Evolutionary conservation across 2,329 filamentous ascomycete species (phyloP).

Genomic region (Blastomyces emzantsi): DNA sequence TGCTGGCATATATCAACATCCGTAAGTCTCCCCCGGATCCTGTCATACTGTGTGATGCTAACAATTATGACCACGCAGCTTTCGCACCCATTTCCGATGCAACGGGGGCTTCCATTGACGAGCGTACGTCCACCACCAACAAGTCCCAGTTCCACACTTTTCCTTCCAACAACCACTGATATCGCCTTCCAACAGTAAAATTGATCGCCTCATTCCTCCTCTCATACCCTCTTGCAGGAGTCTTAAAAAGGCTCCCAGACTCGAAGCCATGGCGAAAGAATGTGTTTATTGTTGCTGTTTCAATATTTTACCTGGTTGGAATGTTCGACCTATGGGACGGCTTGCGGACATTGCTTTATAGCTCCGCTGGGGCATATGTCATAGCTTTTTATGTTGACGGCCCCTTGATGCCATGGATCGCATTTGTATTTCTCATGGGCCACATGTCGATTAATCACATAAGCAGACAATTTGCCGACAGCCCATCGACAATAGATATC

Average conservation of each 20-base stretch:
- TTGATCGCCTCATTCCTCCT: conserved; percentile 82
- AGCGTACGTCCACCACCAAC: conserved; percentile 39
- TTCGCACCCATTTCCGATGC: conserved; percentile 51
- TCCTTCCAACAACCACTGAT: conserved; percentile 13
- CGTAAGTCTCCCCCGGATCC: neutral
- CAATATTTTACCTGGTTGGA: conserved; percentile 84
- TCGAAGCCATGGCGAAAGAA: conserved; percentile 77
- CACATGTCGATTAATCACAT: conserved; percentile 93
- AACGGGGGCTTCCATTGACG: conserved; percentile 56
- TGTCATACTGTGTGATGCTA: neutral
- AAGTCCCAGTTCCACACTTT: neutral
- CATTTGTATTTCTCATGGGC: conserved; percentile 87
- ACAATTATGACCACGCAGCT: conserved; percentile 34
- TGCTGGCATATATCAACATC: conserved; percentile 8
- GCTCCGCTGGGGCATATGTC: conserved; percentile 67
- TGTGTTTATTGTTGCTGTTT: conserved; percentile 68
- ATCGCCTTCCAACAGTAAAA: conserved; percentile 58
- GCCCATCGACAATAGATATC: conserved; percentile 66
- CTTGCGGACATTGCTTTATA: conserved; percentile 67
- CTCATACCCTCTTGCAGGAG: conserved; percentile 80
- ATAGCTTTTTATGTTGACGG: conserved; percentile 78
- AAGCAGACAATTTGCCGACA: conserved; percentile 61
- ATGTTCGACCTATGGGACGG: conserved; percentile 90
- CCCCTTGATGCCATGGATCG: conserved; percentile 96
- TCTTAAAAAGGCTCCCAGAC: conserved; percentile 87